Conservation (phyloP, 2,329 filamentous ascomycete species). For the Zymoseptoria pseudotritici region DNA sequence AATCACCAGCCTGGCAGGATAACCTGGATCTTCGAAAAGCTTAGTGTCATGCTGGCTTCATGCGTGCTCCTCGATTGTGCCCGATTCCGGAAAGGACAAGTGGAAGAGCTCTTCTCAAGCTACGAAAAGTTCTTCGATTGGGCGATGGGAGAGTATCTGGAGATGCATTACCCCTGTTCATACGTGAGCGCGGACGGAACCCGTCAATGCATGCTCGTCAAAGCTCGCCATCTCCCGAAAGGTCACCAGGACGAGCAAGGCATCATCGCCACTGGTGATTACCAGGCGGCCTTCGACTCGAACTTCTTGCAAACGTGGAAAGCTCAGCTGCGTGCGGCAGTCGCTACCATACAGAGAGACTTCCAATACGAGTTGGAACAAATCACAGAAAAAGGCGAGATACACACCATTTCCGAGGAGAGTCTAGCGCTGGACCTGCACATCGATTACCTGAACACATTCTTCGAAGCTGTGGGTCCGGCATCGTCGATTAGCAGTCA, state of each 20-base stretch:
- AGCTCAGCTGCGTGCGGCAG: constrained; percentile 23
- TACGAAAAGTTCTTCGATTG: constrained; percentile 39
- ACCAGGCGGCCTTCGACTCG: constrained; percentile 32
- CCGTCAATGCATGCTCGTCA: constrained; percentile 26
- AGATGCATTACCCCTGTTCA: constrained; percentile 42
- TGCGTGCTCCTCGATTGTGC: constrained; percentile 45
- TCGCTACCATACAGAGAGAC: constrained; percentile 23
- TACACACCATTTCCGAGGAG: constrained; percentile 25
- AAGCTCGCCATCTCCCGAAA: constrained; percentile 27
- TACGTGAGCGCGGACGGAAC: constrained; percentile 29
- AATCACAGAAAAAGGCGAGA: constrained; percentile 19
- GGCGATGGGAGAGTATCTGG: constrained; percentile 40
- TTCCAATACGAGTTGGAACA: constrained; percentile 28
- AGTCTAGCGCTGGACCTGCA: constrained; percentile 25
- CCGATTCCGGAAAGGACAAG: constrained; percentile 32
- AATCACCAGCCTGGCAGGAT: constrained; percentile 25
- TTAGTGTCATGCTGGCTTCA: constrained; percentile 44
- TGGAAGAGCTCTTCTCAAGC: constrained; percentile 33
- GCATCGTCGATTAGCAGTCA: constrained; percentile 26
- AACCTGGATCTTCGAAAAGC: constrained; percentile 36
- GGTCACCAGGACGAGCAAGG: constrained; percentile 40
- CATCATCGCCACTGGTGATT: constrained; percentile 38
- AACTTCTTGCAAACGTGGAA: constrained; percentile 26
- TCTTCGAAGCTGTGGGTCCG: constrained; percentile 36
- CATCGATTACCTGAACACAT: constrained; percentile 27